Percentiles rank a stretch among this genome's conserved stretches.
Conservation (phyloP, 768 basidiomycete species). For the Mycena rebaudengoi region DNA sequence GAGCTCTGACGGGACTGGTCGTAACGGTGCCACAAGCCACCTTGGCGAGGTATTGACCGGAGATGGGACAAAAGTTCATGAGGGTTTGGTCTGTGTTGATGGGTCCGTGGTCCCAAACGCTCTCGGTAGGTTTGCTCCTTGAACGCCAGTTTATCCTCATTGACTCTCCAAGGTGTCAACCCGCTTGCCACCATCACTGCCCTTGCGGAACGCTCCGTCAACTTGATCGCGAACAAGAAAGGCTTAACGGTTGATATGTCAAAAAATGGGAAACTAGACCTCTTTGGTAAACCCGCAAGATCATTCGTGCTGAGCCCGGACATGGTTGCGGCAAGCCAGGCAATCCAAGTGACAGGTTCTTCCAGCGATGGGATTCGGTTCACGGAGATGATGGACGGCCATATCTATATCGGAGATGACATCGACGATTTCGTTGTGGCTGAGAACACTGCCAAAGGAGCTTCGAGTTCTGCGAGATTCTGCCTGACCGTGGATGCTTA, state of each 20-base stretch:
- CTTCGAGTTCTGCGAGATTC: constrained; percentile 18
- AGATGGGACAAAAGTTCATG: constrained; percentile 18
- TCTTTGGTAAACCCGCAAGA: constrained; percentile 22
- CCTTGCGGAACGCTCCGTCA: constrained; percentile 27
- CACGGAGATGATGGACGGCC: constrained; percentile 28
- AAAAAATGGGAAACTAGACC: constrained; percentile 18
- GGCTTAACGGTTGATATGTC: constrained; percentile 2
- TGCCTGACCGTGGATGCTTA: constrained; percentile 20
- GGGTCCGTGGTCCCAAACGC: constrained; percentile 28
- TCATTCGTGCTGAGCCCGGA: constrained; percentile 15
- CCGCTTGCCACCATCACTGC: constrained; percentile 30
- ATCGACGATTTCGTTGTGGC: constrained; percentile 23
- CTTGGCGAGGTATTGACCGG: constrained; percentile 23
- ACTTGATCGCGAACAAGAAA: background rate
- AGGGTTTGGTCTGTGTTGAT: constrained; percentile 28
- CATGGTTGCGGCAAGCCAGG: constrained; percentile 7
- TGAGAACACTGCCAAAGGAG: constrained; percentile 18
- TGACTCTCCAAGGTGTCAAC: constrained; percentile 21
- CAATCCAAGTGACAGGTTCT: background rate
- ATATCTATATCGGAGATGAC: constrained; percentile 24
- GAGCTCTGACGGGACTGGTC: constrained; percentile 27
- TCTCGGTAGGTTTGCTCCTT: constrained; percentile 14
- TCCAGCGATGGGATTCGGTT: constrained; percentile 15
- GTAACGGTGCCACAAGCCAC: constrained; percentile 24
- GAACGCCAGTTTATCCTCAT: background rate